Base-by-base conservation (phyloP, 2,329 filamentous ascomycete species). In the Diaporthe batatas region DNA sequence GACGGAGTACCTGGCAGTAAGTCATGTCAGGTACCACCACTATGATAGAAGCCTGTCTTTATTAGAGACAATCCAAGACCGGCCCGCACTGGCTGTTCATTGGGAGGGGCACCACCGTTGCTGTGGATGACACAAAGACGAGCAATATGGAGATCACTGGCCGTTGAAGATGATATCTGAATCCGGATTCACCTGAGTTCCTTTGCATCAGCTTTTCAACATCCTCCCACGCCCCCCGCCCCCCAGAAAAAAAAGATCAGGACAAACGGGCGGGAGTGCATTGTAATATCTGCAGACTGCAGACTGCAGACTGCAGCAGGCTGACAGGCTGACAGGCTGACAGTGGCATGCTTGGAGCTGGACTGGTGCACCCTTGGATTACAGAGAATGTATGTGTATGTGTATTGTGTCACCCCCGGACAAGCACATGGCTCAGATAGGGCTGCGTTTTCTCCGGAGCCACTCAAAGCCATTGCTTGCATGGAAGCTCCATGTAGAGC, bases 31-130 rank as follows among this genome's bases (percentile, higher is more conserved):
- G 36, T 44, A 29, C 58, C 39, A 34, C 18, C 39, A 62, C 25
- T 11, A 6, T 25, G 39, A 47, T 21, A 32, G 18, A 34, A 21
- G 16, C n/a, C 25, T 29, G 16, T 21, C 36, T 67, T 25, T 32
- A 67, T 25, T 32, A 67, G 62, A 53, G 62, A 67, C 62, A 39
- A 53, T 39, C 62, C 62, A 51, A 65, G 44, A 65, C 62, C 62
- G 36, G n/a, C 39, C 39, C 44, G 18, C 44, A 51, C 3, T 23
- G 5, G 23, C 44, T 51, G 59, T 39, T 51, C 5, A 29, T 29
- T 29, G 29, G 29, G 29, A 23, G 44, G n/a, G 32, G 21, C 18
- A 21, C 23, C 44, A 21, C 12, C 47, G 16, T 51, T 39, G n/a
- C n/a, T 21, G 42, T 44, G 36, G 36, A 39, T 39, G 36, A 39